These are phyloP conservation scores for Termitomyces eurrhizus DNA, from an alignment of 768 basidiomycete genomes.

Conservation along the genomic window DNA sequence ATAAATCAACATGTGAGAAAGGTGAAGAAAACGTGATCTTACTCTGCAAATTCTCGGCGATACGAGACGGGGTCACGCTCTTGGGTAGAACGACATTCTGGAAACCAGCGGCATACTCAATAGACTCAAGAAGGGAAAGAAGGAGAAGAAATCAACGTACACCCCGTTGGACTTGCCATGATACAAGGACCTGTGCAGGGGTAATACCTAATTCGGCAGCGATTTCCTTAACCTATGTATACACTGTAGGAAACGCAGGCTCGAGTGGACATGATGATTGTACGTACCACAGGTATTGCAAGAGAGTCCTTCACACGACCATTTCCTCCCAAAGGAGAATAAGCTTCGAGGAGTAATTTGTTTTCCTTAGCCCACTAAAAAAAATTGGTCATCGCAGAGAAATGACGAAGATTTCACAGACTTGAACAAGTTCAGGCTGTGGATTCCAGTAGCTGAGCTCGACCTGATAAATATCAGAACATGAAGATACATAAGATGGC, in stretches of 20 bases:
- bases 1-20: conserved; percentile 17
- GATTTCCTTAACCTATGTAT: conserved; percentile 46
- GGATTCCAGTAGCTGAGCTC: conserved; percentile 78
- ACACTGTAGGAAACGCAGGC: neutral
- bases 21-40: conserved; percentile 23
- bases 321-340: conserved; percentile 69
- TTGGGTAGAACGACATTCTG: conserved; percentile 75
- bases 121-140: neutral
- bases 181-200: conserved; percentile 71
- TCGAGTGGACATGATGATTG: neutral
- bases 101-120: neutral
- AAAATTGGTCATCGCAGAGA: neutral
- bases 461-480: conserved; percentile 29
- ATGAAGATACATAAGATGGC: neutral
- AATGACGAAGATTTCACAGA: conserved; percentile 18
- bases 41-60: conserved; percentile 71
- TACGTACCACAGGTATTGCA: conserved; percentile 47
- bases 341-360: conserved; percentile 64
- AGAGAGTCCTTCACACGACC: conserved; percentile 56
- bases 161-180: conserved; percentile 76
- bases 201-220: conserved; percentile 63
- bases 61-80: conserved; percentile 65
- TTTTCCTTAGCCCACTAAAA: conserved; percentile 67
- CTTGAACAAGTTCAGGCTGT: conserved; percentile 71
- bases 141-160: conserved; percentile 32